These are phyloP conservation scores for Erodium texanum DNA, from an alignment of 441 rosid genomes.

Conservation along the genomic window DNA sequence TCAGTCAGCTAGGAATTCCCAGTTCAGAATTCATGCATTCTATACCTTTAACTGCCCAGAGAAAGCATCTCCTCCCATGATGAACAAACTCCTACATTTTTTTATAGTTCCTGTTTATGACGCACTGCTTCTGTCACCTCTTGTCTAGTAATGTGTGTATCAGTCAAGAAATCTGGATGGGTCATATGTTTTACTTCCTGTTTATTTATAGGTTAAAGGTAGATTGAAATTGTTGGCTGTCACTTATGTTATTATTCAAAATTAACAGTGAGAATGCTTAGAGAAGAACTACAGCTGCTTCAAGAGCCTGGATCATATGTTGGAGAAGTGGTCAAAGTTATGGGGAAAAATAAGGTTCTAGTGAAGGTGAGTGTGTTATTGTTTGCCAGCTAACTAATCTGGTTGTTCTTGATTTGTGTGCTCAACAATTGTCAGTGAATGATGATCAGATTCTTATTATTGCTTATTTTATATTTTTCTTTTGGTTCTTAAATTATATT, in stretches of 20 bases:
- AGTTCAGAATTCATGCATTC: background rate
- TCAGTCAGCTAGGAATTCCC: background rate
- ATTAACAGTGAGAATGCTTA: conserved; percentile 71
- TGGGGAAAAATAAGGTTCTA: conserved; percentile 94
- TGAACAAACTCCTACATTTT: background rate
- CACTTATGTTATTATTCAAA: background rate
- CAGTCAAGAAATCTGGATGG: background rate
- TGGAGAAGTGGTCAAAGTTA: conserved; percentile 95
- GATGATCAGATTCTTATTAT: too few relatives aligned
- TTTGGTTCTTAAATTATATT: background rate
- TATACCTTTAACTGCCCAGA: background rate
- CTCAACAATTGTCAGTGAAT: too few relatives aligned
- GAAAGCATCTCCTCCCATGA: background rate
- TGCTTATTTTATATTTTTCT: background rate
- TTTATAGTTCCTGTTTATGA: too few relatives aligned
- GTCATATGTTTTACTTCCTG: background rate
- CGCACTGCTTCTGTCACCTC: background rate
- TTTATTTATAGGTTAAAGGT: conserved; percentile 2
- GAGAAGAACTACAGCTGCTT: conserved; percentile 91
- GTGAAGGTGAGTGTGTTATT: conserved; percentile 53
- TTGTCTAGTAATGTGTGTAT: background rate
- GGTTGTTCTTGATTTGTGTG: background rate
- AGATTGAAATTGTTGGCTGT: conserved; percentile 6
- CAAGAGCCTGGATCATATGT: conserved; percentile 99
- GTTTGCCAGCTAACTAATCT: background rate